Conservation (phyloP, 1,284 basidiomycete species). For the Thecaphora frezii region DNA sequence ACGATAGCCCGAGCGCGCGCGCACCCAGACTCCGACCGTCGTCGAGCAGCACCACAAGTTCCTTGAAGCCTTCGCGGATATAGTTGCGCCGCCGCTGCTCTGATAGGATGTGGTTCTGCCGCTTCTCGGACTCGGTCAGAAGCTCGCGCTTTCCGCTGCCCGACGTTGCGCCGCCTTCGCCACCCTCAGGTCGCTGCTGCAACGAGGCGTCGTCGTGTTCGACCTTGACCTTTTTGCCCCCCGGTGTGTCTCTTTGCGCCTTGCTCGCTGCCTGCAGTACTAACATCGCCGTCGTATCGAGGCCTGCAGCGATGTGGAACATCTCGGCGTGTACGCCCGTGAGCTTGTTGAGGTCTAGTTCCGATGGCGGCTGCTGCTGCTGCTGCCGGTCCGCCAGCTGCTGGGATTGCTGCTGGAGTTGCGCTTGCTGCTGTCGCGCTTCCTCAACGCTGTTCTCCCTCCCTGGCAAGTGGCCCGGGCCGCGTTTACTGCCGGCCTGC, state of each 20-base stretch:
- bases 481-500: conserved; percentile 28
- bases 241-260: conserved; percentile 2
- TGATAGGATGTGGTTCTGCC: conserved; percentile 53
- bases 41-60: conserved; percentile 54
- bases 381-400: neutral
- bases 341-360: conserved; percentile 19
- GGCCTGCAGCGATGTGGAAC: conserved; percentile 37
- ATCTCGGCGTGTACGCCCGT: conserved; percentile 39
- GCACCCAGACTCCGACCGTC: conserved; percentile 53
- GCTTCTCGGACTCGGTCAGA: conserved; percentile 49
- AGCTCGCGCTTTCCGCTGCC: conserved; percentile 37
- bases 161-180: neutral
- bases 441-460: neutral
- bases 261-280: neutral
- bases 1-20: conserved; percentile 51
- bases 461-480: conserved; percentile 18
- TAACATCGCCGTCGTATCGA: conserved; percentile 6
- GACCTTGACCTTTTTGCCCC: conserved; percentile 43
- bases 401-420: no score
- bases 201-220: conserved; percentile 33
- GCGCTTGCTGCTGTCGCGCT: no score
- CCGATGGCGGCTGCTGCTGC: neutral
- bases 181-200: conserved; percentile 5
- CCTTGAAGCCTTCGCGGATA: conserved; percentile 55
- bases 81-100: conserved; percentile 56